Percentiles rank a stretch among this genome's conserved stretches.
These are phyloP conservation scores for Pythium plurisporium DNA, from an alignment of 352 stramenopile species.

Conservation along the genomic window DNA sequence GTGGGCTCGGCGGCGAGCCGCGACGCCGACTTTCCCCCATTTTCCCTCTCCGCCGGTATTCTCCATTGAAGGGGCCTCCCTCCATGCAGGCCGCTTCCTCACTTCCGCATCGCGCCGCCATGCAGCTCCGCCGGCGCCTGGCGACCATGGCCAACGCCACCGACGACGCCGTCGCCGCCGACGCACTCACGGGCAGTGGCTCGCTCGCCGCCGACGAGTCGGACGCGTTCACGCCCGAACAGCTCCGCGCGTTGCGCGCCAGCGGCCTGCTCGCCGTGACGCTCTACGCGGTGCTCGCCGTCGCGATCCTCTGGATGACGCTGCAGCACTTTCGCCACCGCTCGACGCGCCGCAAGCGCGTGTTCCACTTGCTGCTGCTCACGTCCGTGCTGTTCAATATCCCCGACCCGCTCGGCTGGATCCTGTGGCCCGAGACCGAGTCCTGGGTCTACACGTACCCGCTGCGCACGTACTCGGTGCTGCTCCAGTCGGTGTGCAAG, in stretches of 20 bases:
- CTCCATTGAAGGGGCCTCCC: neutral
- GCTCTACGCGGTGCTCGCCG: slow-evolving; percentile 56
- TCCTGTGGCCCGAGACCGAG: slow-evolving; percentile 54
- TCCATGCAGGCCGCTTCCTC: neutral
- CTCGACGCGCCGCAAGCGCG: slow-evolving; percentile 49
- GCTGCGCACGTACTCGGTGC: slow-evolving; percentile 54
- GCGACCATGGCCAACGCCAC: slow-evolving; percentile 3
- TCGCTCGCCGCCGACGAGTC: neutral
- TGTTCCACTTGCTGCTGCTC: slow-evolving; percentile 74
- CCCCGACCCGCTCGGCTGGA: slow-evolving; percentile 51
- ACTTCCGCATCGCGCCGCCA: neutral
- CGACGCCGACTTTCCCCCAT: neutral
- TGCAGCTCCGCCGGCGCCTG: slow-evolving; percentile 19
- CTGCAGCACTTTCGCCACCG: slow-evolving; percentile 52
- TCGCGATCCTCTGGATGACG: slow-evolving; percentile 62
- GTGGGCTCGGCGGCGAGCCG: too few relatives aligned
- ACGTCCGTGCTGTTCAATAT: slow-evolving; percentile 59
- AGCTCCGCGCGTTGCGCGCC: slow-evolving; percentile 43
- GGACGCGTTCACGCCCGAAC: slow-evolving; percentile 22
- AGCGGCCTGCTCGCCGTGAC: slow-evolving; percentile 57
- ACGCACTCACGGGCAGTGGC: neutral
- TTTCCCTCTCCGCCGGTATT: neutral
- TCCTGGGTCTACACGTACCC: slow-evolving; percentile 66
- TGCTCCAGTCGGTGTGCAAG: slow-evolving; percentile 76
- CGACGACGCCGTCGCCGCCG: neutral